Percentiles rank a stretch among this genome's conserved stretches.
phyloP scores from a whole-genome alignment of 1,284 basidiomycete species.

The Sporisorium reilianum region DNA sequence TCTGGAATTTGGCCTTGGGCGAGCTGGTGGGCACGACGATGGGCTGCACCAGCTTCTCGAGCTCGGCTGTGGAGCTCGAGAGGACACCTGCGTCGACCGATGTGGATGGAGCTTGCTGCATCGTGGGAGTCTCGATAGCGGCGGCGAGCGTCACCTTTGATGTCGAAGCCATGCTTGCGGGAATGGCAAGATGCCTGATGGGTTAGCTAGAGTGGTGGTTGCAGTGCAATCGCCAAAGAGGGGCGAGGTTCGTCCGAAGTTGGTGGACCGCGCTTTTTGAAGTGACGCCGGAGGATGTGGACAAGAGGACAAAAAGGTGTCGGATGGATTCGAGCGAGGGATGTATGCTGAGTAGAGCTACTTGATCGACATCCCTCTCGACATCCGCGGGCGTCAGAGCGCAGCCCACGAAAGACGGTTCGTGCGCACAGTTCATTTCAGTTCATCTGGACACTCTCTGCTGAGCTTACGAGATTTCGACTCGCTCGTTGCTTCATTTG shows the following conservation, averaged over 20 bases:
- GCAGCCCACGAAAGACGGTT: too few species aligned
- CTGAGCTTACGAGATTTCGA: conserved; percentile 13
- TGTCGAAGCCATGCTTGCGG: conserved; percentile 34
- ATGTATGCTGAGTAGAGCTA: neutral
- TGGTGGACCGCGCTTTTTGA: neutral
- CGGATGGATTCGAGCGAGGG: neutral
- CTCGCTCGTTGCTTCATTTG: neutral
- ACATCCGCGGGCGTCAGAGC: neutral
- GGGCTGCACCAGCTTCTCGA: conserved; percentile 33
- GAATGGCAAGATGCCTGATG: neutral
- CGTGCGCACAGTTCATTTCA: neutral
- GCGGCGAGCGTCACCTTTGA: conserved; percentile 32
- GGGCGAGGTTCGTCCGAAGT: neutral
- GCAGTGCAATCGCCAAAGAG: neutral
- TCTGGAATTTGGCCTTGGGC: conserved; percentile 69
- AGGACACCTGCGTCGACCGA: conserved; percentile 30
- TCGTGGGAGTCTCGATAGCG: neutral
- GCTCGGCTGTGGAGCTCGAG: conserved; percentile 23
- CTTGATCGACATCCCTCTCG: neutral
- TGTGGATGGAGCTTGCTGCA: conserved; percentile 7
- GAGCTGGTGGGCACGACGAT: conserved; percentile 37
- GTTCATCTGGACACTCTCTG: neutral
- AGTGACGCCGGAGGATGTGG: neutral
- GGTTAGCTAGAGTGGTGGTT: neutral
- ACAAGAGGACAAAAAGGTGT: neutral